A percentile compares a stretch with the other conserved stretches of the same genome.
These are phyloP conservation scores for Diaporthe sp. DNA, from an alignment of 2,329 filamentous ascomycete genomes.

Conservation along the genomic window DNA sequence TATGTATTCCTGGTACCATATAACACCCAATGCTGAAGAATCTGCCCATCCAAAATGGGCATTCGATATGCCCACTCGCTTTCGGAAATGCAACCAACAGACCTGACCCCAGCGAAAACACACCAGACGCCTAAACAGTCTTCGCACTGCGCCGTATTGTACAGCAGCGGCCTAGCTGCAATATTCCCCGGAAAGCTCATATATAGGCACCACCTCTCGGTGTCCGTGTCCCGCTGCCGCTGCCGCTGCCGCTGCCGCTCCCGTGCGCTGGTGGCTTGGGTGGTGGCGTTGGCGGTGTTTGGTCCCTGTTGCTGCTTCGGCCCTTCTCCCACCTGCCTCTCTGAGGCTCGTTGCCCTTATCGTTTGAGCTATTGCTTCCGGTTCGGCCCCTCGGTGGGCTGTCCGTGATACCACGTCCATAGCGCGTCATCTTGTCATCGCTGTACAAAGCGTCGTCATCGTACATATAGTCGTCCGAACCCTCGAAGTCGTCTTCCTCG, in stretches of 20 bases:
- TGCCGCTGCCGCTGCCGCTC: conserved; percentile 5
- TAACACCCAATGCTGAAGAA: conserved; percentile 20
- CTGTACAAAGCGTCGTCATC: conserved; percentile 42
- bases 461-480: conserved; percentile 38
- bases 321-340: conserved; percentile 42
- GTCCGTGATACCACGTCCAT: conserved; percentile 55
- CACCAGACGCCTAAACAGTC: conserved; percentile 10
- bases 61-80: not conserved
- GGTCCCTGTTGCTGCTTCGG: conserved; percentile 32
- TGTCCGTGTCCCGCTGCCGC: conserved; percentile 14
- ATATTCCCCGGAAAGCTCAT: not conserved
- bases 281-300: conserved; percentile 26
- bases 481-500: conserved; percentile 47
- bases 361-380: conserved; percentile 39
- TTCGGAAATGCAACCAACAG: conserved; percentile 5
- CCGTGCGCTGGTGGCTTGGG: conserved; percentile 31
- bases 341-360: conserved; percentile 41
- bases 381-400: conserved; percentile 43
- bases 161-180: conserved; percentile 1
- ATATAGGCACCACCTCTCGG: conserved; percentile 14
- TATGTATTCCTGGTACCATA: not conserved
- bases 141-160: not conserved
- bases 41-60: not conserved
- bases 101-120: not conserved
- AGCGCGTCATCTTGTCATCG: conserved; percentile 47